Conservation (phyloP, 2,329 filamentous ascomycete genomes). For the Diaporthe amygdali region DNA sequence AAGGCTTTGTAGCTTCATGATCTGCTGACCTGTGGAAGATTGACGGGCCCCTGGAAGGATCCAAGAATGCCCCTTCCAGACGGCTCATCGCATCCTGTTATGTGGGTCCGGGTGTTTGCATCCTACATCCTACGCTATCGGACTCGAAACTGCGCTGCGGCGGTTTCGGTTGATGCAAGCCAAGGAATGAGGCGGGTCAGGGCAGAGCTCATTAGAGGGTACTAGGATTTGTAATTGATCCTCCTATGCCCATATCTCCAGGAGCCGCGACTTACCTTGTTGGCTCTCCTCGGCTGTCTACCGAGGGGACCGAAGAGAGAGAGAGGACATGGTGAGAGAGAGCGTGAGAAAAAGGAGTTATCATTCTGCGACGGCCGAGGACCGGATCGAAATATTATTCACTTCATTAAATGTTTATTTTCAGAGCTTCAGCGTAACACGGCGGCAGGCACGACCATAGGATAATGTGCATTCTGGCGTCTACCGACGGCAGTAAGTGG, state of each 20-base stretch:
- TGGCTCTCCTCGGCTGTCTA: neutral
- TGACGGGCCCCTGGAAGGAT: neutral
- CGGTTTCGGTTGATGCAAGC: neutral
- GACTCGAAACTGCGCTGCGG: neutral
- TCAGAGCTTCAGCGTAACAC: neutral
- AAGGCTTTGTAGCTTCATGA: neutral
- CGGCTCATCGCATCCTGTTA: neutral
- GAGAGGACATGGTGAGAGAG: neutral
- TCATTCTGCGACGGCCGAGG: neutral
- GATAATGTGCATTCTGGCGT: constrained; percentile 5
- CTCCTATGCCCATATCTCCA: neutral
- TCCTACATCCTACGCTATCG: neutral
- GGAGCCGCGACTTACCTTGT: neutral
- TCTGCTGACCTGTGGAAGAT: neutral
- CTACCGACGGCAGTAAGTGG: neutral
- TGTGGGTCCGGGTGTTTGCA: neutral
- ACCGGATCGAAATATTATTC: constrained; percentile 5
- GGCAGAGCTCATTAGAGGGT: neutral
- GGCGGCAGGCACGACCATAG: constrained; percentile 3
- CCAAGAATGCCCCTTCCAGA: neutral
- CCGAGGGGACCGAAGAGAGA: neutral
- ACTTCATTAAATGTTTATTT: constrained; percentile 13
- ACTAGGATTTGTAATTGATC: neutral
- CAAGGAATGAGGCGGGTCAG: neutral
- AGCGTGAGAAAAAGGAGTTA: neutral